A percentile compares a stretch with the other conserved stretches of the same genome.
Conservation (phyloP, 345 rosid species). For the Jatropha curcas region DNA sequence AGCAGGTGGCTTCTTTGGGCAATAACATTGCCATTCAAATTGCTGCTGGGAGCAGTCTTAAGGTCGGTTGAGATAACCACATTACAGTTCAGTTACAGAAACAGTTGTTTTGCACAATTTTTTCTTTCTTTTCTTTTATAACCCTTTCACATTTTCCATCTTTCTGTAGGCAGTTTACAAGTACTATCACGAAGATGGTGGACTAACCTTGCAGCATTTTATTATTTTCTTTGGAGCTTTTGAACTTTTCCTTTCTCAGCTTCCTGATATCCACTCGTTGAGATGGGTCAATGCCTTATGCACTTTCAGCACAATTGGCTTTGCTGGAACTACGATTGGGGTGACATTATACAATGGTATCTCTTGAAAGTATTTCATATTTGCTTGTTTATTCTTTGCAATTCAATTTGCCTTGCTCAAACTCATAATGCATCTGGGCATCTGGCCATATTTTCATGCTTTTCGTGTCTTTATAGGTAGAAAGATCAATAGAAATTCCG, state of each 20-base stretch:
- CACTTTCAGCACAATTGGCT: conserved; percentile 48
- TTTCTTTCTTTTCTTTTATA: not conserved
- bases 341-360: conserved; percentile 46
- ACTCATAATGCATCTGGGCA: too few relatives aligned
- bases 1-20: conserved; percentile 61
- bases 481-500: conserved; percentile 35
- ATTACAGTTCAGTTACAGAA: not conserved
- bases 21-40: conserved; percentile 57
- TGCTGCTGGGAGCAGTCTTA: conserved; percentile 59
- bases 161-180: conserved; percentile 44
- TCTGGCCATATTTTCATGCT: not conserved
- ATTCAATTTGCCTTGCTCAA: not conserved
- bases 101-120: not conserved
- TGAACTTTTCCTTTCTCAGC: conserved; percentile 52
- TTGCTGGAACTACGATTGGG: conserved; percentile 52
- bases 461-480: conserved; percentile 31
- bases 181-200: conserved; percentile 35
- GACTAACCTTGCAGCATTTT: conserved; percentile 45
- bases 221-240: conserved; percentile 47
- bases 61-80: conserved; percentile 27
- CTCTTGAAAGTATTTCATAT: not conserved
- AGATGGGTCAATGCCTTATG: conserved; percentile 52
- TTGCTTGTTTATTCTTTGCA: not conserved
- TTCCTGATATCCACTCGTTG: conserved; percentile 50
- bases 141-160: not conserved